These are phyloP conservation scores for Cladophialophora immunda DNA, from an alignment of 2,329 filamentous ascomycete species.

Conservation along the genomic window DNA sequence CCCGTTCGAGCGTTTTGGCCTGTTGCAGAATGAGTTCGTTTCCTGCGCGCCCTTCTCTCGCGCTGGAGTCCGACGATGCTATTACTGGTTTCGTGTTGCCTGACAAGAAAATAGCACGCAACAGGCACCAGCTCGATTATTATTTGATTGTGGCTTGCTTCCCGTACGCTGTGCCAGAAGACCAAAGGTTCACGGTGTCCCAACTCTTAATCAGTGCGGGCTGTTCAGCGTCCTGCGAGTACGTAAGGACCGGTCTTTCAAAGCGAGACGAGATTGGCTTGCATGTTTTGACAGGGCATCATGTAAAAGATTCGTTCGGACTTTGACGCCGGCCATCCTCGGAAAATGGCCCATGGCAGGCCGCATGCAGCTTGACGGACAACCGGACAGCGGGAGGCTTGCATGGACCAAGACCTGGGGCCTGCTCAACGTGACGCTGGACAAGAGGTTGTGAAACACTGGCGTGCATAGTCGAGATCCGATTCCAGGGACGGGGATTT, in stretches of 20 bases:
- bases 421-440: neutral
- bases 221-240: neutral
- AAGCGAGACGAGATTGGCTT: conserved; percentile 2
- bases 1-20: neutral
- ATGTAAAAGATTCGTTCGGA: conserved; percentile 3
- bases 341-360: neutral
- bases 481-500: neutral
- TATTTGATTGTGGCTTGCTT: neutral
- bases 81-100: neutral
- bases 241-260: neutral
- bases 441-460: conserved; percentile 14
- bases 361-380: neutral
- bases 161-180: neutral
- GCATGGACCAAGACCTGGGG: neutral
- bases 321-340: conserved; percentile 5
- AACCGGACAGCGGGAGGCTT: conserved; percentile 1
- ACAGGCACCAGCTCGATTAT: too few species aligned
- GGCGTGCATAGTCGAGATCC: conserved; percentile 18
- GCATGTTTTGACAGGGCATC: neutral
- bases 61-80: neutral
- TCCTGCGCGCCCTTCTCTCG: neutral
- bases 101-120: too few species aligned
- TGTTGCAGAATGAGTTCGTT: neutral
- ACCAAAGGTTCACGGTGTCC: neutral
- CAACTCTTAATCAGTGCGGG: neutral